Percentiles rank a stretch among this genome's conserved stretches.
Evolutionary conservation across 1,284 basidiomycete species (phyloP).

Genomic region (Trichosporon sp.): DNA sequence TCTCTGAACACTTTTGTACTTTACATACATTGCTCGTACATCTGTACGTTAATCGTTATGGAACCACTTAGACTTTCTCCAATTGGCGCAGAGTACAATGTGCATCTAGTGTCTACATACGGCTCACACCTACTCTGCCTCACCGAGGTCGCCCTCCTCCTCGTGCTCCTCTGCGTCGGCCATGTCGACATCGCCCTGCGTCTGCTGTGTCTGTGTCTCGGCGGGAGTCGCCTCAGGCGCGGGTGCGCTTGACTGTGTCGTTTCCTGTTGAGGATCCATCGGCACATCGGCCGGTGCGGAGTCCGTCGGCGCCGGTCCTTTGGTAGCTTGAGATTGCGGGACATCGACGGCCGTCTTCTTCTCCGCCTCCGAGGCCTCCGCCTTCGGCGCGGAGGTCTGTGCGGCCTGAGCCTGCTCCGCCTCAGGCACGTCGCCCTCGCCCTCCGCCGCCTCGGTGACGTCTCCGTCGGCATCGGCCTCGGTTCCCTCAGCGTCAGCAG

Average conservation of each 20-base stretch:
- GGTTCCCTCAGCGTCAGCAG: not conserved
- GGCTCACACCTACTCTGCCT: not conserved
- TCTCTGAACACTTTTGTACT: not conserved
- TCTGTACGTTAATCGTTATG: not conserved
- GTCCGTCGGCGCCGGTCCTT: not conserved
- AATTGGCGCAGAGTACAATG: not conserved
- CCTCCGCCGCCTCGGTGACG: not conserved
- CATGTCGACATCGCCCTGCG: conserved; percentile 2
- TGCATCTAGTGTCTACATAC: not conserved
- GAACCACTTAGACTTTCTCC: not conserved
- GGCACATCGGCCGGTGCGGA: not conserved
- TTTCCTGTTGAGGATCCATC: not conserved
- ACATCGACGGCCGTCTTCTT: not conserved
- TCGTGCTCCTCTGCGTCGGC: not conserved
- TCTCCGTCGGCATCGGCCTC: not conserved
- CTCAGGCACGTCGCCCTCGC: conserved; percentile 1
- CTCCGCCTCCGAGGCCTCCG: not conserved
- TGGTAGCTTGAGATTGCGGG: not conserved
- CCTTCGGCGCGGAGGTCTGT: not conserved
- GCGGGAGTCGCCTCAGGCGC: too few relatives aligned
- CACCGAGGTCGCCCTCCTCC: conserved; percentile 5
- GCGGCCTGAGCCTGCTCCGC: not conserved
- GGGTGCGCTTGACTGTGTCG: too few relatives aligned
- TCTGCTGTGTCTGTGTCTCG: not conserved
- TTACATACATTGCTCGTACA: not conserved